Conservation (phyloP, 495 filamentous ascomycete genomes). For the Aspergillus sparsus region DNA sequence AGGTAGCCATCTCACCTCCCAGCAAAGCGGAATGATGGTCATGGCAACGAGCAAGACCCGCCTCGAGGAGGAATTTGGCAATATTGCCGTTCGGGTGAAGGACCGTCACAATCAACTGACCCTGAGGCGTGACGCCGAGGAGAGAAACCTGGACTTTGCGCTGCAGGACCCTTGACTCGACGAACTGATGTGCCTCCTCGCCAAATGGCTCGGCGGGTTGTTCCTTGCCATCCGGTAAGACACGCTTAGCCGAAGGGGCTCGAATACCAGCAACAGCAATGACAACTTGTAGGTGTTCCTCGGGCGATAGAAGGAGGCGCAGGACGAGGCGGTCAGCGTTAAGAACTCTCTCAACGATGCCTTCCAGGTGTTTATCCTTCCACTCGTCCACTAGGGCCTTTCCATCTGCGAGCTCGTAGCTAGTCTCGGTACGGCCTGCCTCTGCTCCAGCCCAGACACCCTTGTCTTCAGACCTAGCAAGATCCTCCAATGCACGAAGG, state of each 20-base stretch:
- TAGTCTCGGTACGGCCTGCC: conserved; percentile 66
- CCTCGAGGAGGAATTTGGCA: conserved; percentile 80
- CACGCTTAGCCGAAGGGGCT: conserved; percentile 80
- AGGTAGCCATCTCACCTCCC: conserved; percentile 77
- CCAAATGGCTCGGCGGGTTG: conserved; percentile 85
- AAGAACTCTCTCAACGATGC: conserved; percentile 83
- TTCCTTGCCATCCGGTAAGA: conserved; percentile 72
- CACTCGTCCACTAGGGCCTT: conserved; percentile 71
- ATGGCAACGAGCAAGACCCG: conserved; percentile 85
- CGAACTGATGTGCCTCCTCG: conserved; percentile 80
- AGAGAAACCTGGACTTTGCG: conserved; percentile 78
- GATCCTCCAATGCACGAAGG: conserved; percentile 74
- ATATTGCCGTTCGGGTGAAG: conserved; percentile 90
- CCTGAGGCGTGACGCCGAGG: conserved; percentile 83
- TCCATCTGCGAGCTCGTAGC: conserved; percentile 73
- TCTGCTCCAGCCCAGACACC: conserved; percentile 70
- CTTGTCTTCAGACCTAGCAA: conserved; percentile 73
- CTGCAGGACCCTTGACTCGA: conserved; percentile 81
- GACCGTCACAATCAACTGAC: conserved; percentile 76
- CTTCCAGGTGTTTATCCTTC: conserved; percentile 77
- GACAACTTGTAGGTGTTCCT: conserved; percentile 80
- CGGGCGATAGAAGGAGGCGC: conserved; percentile 73
- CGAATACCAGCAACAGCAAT: conserved; percentile 88
- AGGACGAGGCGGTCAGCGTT: conserved; percentile 86
- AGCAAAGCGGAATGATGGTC: conserved; percentile 92